phyloP scores from a whole-genome alignment of 2,329 filamentous ascomycete genomes.

The Xylaria hypoxylon region DNA sequence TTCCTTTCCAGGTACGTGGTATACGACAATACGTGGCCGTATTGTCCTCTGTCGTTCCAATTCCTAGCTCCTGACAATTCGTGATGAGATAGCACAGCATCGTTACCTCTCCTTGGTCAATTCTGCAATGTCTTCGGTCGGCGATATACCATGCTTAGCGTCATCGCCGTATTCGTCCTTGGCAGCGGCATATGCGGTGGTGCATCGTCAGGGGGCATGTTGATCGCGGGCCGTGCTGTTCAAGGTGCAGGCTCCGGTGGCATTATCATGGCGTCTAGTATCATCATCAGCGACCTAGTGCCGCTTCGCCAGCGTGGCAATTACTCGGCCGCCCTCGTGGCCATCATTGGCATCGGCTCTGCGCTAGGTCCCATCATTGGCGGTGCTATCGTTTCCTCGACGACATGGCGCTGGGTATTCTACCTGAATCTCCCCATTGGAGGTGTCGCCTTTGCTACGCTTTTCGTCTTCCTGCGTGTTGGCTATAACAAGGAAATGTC shows the following conservation, averaged over 20 bases:
- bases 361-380: no score
- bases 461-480: no score
- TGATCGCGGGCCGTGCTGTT: constrained; percentile 23
- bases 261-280: constrained; percentile 5
- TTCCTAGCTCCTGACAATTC: no score
- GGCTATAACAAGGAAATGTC: no score
- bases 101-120: constrained; percentile 52
- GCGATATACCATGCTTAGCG: background rate
- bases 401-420: no score
- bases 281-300: constrained; percentile 22
- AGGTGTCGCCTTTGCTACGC: no score
- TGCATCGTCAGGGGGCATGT: background rate
- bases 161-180: constrained; percentile 7
- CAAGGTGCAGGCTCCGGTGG: constrained; percentile 16
- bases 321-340: no score
- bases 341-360: no score
- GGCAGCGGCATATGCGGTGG: constrained; percentile 35
- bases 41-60: background rate
- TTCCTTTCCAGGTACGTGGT: constrained; percentile 21
- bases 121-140: constrained; percentile 56
- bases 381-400: no score
- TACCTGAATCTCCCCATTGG: no score
- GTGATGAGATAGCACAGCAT: no score
- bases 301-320: background rate
- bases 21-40: no score